These are phyloP conservation scores for Basipetospora chlamydospora DNA, from an alignment of 2,329 filamentous ascomycete species.

Conservation along the genomic window DNA sequence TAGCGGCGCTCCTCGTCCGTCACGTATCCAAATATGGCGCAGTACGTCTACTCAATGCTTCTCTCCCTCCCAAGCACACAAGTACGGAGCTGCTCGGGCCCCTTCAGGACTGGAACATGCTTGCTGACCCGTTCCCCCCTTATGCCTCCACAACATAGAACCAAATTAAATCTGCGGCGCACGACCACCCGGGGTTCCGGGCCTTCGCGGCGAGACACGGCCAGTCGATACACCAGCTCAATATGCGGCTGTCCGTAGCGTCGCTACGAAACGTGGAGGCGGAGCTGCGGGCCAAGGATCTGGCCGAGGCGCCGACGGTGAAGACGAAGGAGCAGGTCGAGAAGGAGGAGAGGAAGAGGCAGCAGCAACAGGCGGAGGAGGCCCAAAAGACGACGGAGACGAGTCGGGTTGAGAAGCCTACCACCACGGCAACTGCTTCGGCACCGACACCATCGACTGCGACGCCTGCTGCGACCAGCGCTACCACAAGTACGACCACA, in stretches of 20 bases:
- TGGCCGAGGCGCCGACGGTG: constrained; percentile 47
- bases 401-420: too few species aligned
- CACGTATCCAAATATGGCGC: constrained; percentile 57
- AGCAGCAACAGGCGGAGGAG: constrained; percentile 18
- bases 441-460: too few species aligned
- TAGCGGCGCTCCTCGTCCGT: constrained; percentile 47
- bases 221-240: constrained; percentile 50
- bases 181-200: constrained; percentile 48
- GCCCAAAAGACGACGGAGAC: constrained; percentile 21
- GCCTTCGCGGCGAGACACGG: constrained; percentile 46
- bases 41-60: constrained; percentile 27
- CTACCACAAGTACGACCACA: neutral
- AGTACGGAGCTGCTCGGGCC: too few species aligned
- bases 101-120: too few species aligned
- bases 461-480: too few species aligned
- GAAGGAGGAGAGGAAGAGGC: constrained; percentile 27
- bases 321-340: constrained; percentile 48
- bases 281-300: constrained; percentile 44
- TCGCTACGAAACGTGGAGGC: constrained; percentile 42
- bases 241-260: constrained; percentile 49
- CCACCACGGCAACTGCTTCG: too few species aligned
- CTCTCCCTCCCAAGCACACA: too few species aligned
- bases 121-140: neutral
- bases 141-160: too few species aligned
- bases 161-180: constrained; percentile 49